phyloP scores from a whole-genome alignment of 148 eudicot species.

The Amaranthus hypochondriacus region DNA sequence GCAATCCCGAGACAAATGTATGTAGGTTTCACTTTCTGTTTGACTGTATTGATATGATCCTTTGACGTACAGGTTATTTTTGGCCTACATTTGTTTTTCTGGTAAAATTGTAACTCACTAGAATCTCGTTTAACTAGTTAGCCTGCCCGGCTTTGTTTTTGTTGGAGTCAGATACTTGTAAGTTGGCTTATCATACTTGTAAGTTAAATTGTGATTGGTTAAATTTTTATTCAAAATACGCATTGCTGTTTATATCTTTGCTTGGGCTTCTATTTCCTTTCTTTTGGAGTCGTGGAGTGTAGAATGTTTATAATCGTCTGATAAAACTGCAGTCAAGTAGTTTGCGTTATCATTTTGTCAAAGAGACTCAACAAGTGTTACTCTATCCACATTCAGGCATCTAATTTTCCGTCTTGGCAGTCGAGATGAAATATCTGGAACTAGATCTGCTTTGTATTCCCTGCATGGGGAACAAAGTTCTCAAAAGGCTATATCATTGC shows the following conservation, averaged over 20 bases:
- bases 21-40: constrained; percentile 19
- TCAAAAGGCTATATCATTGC: constrained; percentile 86
- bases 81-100: not conserved
- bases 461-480: constrained; percentile 54
- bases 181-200: constrained; percentile 1
- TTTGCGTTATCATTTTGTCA: not conserved
- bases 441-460: constrained; percentile 43
- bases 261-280: not conserved
- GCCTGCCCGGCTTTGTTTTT: not conserved
- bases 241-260: not conserved
- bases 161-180: not conserved
- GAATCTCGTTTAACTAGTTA: not conserved
- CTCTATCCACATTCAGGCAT: constrained; percentile 36
- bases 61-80: not conserved
- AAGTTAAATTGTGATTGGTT: not conserved
- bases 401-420: constrained; percentile 43
- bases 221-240: too few species aligned
- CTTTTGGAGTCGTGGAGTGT: too few species aligned
- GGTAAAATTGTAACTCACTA: not conserved
- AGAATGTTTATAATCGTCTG: too few species aligned
- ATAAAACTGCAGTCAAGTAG: not conserved
- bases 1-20: constrained; percentile 51
- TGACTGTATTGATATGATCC: not conserved
- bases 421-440: constrained; percentile 53
- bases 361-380: not conserved